Base-by-base conservation (phyloP, 352 stramenopile species). In the Heterotrichella gracilis region DNA sequence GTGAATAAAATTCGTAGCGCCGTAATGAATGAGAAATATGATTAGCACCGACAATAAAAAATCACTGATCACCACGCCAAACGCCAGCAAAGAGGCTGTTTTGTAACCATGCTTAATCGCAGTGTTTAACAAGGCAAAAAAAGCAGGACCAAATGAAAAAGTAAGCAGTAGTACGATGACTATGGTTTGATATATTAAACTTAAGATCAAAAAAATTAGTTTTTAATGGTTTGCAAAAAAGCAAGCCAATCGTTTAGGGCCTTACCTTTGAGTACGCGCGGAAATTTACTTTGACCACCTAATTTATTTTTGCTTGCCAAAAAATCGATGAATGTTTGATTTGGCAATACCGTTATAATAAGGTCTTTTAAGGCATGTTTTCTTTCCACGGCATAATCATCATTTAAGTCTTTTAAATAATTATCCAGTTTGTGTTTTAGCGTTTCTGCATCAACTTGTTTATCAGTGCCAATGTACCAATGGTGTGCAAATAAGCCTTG, bases 171-270 rank as follows among this genome's bases (percentile, higher is more conserved):
- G 9, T 17, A 53, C 32, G n/a, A 53, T 53, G 9, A n/a, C n/a
- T 53, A 53, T n/a, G 32, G 32, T 53, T 53, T 9, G n/a, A 53
- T 53, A 53, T 53, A 53, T 53, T 53, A 53, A 53, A 53, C 32
- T 53, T 17, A 53, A n/a, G 32, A 53, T 53, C 32, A 53, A n/a
- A n/a, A n/a, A n/a, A 53, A 53, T 53, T 53, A 53, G 9, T 53
- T 53, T 53, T 53, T 53, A 53, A 17, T 17, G 32, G 32, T 53
- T 17, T 53, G 9, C n/a, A 53, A 53, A 53, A 53, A 53, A 17
- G 32, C 32, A 9, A 17, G 32, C 32, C 32, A 53, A 9, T 53
- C 32, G 32, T 53, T 53, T n/a, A 53, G 32, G 32, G 9, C n/a
- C n/a, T 53, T 53, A 17, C 32, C 32, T n/a, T 53, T 53, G 9